phyloP scores from a whole-genome alignment of 2,329 filamentous ascomycete species.

The Hymenoscyphus linearis region DNA sequence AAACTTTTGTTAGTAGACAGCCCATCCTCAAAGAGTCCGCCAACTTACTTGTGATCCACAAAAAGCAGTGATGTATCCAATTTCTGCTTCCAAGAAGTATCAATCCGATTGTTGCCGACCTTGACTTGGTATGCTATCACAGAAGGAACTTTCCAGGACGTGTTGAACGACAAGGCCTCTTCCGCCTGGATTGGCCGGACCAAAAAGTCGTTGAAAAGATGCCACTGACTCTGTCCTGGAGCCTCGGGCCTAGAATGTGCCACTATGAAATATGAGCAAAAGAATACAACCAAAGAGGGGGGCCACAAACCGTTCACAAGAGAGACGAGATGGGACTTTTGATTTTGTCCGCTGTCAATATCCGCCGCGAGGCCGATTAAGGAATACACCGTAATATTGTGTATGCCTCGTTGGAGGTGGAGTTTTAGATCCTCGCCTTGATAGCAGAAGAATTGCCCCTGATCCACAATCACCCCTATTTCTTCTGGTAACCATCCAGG shows the following conservation, averaged over 20 bases:
- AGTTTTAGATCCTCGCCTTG: conserved; percentile 84
- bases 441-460: conserved; percentile 90
- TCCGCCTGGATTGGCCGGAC: conserved; percentile 74
- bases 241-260: conserved; percentile 58
- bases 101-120: conserved; percentile 72
- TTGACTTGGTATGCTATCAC: conserved; percentile 84
- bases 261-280: conserved; percentile 40
- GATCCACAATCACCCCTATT: conserved; percentile 84
- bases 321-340: conserved; percentile 86
- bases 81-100: conserved; percentile 77
- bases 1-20: conserved; percentile 12
- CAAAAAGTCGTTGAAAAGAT: conserved; percentile 95
- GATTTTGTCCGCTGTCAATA: conserved; percentile 77
- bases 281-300: not conserved
- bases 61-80: conserved; percentile 85
- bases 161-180: conserved; percentile 85
- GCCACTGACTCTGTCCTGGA: conserved; percentile 70
- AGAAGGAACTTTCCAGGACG: conserved; percentile 87
- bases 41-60: conserved; percentile 53
- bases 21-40: not conserved
- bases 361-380: conserved; percentile 85
- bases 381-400: conserved; percentile 84
- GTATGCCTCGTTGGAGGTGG: conserved; percentile 69
- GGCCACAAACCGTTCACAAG: conserved; percentile 71
- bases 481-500: conserved; percentile 91